These are phyloP conservation scores for Benincasa hispida DNA, from an alignment of 306 rosid species.

Conservation along the genomic window DNA sequence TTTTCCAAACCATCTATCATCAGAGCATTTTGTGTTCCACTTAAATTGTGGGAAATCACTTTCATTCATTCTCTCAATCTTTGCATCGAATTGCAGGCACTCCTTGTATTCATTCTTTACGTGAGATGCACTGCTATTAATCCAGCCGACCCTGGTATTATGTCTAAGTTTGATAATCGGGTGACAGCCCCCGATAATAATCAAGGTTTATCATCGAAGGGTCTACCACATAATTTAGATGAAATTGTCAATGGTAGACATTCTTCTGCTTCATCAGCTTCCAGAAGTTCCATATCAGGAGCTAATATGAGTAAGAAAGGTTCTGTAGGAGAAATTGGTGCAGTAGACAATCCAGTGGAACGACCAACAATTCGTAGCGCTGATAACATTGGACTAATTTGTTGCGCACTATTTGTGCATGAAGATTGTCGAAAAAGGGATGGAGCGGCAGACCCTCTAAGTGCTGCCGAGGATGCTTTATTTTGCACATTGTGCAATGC, in stretches of 20 bases:
- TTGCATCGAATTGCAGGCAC: constrained; percentile 59
- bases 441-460: constrained; percentile 48
- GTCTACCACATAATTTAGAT: constrained; percentile 46
- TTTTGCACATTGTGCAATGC: constrained; percentile 97
- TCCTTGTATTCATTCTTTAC: constrained; percentile 80
- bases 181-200: constrained; percentile 20
- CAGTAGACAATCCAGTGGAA: constrained; percentile 31
- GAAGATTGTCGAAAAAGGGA: constrained; percentile 84
- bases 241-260: constrained; percentile 34
- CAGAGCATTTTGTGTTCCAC: neutral
- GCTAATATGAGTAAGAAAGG: constrained; percentile 72
- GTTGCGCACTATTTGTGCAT: constrained; percentile 61
- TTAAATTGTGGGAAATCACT: neutral
- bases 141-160: constrained; percentile 97
- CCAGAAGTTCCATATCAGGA: constrained; percentile 61
- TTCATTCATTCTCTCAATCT: constrained; percentile 15
- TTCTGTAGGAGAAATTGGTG: constrained; percentile 52
- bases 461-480: constrained; percentile 71
- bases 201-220: constrained; percentile 35
- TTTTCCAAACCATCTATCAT: neutral
- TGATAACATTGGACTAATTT: constrained; percentile 48
- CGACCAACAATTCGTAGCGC: constrained; percentile 22
- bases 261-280: constrained; percentile 53
- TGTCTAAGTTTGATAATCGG: constrained; percentile 58
- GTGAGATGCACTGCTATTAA: constrained; percentile 91